Evolutionary conservation across 1,139 yeast species (phyloP).

Genomic region (Candida glucosophila): DNA sequence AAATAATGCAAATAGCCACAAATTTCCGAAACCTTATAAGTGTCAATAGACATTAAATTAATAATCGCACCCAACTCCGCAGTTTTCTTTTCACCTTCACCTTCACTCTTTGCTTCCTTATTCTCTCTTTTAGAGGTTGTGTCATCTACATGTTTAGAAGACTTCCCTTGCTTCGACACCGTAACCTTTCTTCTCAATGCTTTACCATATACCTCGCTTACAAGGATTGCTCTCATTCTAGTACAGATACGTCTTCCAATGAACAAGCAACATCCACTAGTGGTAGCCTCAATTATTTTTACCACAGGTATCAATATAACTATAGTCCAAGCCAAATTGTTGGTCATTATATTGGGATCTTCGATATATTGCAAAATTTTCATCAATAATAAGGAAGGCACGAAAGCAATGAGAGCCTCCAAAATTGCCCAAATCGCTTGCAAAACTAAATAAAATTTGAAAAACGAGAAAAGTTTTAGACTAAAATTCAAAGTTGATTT

Average conservation of each 20-base stretch:
- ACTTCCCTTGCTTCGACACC: too few relatives aligned
- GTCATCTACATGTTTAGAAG: conserved; percentile 5
- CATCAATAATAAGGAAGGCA: conserved; percentile 75
- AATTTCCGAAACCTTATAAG: conserved; percentile 85
- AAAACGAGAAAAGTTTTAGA: conserved; percentile 49
- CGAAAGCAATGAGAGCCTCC: conserved; percentile 59
- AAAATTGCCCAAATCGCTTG: conserved; percentile 68
- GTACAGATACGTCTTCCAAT: conserved; percentile 90
- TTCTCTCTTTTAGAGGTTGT: conserved; percentile 14
- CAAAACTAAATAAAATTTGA: conserved; percentile 47
- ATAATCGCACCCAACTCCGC: conserved; percentile 88
- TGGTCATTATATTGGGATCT: conserved; percentile 53
- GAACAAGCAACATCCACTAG: conserved; percentile 75
- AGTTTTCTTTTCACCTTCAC: conserved; percentile 30
- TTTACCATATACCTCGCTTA: conserved; percentile 88
- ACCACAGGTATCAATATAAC: conserved; percentile 65
- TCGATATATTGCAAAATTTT: conserved; percentile 77
- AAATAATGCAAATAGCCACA: conserved; percentile 84
- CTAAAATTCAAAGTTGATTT: conserved; percentile 45
- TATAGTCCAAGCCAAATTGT: conserved; percentile 82
- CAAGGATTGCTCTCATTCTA: conserved; percentile 80
- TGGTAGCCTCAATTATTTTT: conserved; percentile 51
- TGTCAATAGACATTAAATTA: conserved; percentile 92
- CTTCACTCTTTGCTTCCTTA: conserved; percentile 6
- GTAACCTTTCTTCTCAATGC: conserved; percentile 78